Evolutionary conservation across 495 filamentous ascomycete species (phyloP).

Genomic region (Talaromyces adpressus): DNA sequence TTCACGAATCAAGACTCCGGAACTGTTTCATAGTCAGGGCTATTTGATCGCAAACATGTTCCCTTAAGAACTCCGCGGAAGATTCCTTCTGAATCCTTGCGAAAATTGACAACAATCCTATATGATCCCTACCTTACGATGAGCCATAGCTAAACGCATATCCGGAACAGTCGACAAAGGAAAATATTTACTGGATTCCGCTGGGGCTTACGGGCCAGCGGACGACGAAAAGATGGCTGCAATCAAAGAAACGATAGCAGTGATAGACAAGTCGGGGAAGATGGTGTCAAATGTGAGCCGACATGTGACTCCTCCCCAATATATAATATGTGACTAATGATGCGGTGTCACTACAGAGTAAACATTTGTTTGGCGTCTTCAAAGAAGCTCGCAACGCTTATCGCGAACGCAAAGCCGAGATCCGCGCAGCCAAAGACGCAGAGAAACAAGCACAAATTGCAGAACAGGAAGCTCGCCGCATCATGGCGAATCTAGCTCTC

Average conservation of each 20-base stretch:
- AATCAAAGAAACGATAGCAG: constrained; percentile 70
- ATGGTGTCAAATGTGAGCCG: constrained; percentile 80
- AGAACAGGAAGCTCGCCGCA: constrained; percentile 23
- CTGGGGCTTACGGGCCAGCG: background rate
- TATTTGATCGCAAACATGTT: background rate
- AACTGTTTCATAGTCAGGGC: background rate
- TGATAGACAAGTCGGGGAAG: constrained; percentile 89
- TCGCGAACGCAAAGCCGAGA: constrained; percentile 70
- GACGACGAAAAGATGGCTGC: constrained; percentile 28
- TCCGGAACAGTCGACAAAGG: background rate
- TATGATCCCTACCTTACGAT: background rate
- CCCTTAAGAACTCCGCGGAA: background rate
- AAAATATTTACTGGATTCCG: background rate
- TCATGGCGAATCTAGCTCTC: constrained; percentile 39
- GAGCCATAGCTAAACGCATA: constrained; percentile 6
- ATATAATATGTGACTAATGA: background rate
- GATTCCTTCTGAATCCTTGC: background rate
- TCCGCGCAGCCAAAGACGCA: constrained; percentile 56
- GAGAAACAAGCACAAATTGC: constrained; percentile 40
- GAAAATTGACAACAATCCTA: background rate
- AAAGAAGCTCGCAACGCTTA: constrained; percentile 84
- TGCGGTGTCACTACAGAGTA: constrained; percentile 50
- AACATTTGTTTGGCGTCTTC: constrained; percentile 79
- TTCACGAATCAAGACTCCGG: background rate
- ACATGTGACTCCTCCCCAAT: constrained; percentile 1